Base-by-base conservation (phyloP, 139 green algal species). In the Zygnema cylindricum region DNA sequence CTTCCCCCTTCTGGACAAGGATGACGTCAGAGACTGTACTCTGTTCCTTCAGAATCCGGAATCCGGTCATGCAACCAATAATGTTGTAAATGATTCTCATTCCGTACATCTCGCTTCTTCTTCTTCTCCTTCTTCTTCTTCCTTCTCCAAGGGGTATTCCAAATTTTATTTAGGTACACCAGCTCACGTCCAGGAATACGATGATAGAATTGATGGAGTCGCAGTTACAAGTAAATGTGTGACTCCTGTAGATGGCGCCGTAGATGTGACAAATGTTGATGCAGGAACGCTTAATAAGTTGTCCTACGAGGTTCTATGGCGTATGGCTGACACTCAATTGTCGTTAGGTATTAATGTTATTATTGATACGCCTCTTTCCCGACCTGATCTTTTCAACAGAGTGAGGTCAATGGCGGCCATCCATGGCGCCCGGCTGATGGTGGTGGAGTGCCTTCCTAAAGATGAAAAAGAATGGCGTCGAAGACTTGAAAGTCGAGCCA, bases 1-100 rank as follows among this genome's bases (percentile, higher is more conserved):
- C 0, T 95, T 91, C 73, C 90, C 95, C 0, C 63, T 98, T 0
- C 82, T 95, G 0, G 95, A 98, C 88, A 98, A 98, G 35, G 95
- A 98, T 73, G 95, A 97, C 43, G 90, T 91, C 0, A 85, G 94
- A 1, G 93, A 97, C 89, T 88, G 69, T 16, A 54, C 41, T 85
- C 94, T 32, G 36, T 41, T 36, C 69, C 35, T 93, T 21, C 55
- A 87, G 73, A 49, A 33, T 35, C 35, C 75, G 43, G 41, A 32
- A 40, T 39, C 77, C 32, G n/a, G n/a, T n/a, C n/a, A n/a, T n/a
- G n/a, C n/a, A n/a, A n/a, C n/a, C n/a, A n/a, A n/a, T n/a, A n/a
- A n/a, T n/a, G n/a, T n/a, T n/a, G n/a, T n/a, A n/a, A n/a, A n/a
- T n/a, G n/a, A n/a, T n/a, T n/a, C n/a, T n/a, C n/a, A n/a, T n/a